Evolutionary conservation across 2,329 filamentous ascomycete genomes (phyloP), one percentile per base, ranked within the genome.

Genomic region (Samsoniella hepiali): DNA sequence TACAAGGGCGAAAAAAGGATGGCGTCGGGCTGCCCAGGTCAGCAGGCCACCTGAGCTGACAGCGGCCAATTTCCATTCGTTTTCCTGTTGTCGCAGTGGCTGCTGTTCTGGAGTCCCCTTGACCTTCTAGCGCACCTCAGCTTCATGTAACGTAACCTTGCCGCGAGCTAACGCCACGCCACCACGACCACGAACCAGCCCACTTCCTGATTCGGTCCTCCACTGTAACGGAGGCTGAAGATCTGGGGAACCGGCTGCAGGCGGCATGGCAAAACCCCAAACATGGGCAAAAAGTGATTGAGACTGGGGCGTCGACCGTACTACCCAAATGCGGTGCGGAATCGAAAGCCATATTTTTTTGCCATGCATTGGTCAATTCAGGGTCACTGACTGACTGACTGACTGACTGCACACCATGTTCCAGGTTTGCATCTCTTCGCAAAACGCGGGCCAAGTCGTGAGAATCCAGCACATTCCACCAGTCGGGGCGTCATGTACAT

Each of bases 61-160:
- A 27, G 42, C 42, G 31, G 29, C 31, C 40, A 55, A 62, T 56
- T 45, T 62, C 32, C 50, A 55, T 27, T 29, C 10, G 32, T 29
- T 55, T 34, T 9, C 45, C 29, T 10, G 13, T 56, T 56, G 59
- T 62, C 50, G 49, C 59, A n/a, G 59, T 62, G 59, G 59, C 59
- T 62, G 58, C 22, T 29, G 11, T 47, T 54, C 36, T 27, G 34
- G 31, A 31, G 36, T 54, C 36, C 13, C 38, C 17, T 7, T 40
- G 27, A 17, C 34, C 40, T 59, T 40, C 45, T 59, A 49, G 44
- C 56, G 45, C 45, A 32, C 44, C 44, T 38, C 47, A 34, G 36
- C 36, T 47, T 62, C 49, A 63, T 63, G 60, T 63, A 63, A 63
- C 60, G 60, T 63, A 50, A 63, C 60, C 34, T 63, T 63, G 53